phyloP scores from a whole-genome alignment of 139 green algal species.

The Ettlia oleoabundans region DNA sequence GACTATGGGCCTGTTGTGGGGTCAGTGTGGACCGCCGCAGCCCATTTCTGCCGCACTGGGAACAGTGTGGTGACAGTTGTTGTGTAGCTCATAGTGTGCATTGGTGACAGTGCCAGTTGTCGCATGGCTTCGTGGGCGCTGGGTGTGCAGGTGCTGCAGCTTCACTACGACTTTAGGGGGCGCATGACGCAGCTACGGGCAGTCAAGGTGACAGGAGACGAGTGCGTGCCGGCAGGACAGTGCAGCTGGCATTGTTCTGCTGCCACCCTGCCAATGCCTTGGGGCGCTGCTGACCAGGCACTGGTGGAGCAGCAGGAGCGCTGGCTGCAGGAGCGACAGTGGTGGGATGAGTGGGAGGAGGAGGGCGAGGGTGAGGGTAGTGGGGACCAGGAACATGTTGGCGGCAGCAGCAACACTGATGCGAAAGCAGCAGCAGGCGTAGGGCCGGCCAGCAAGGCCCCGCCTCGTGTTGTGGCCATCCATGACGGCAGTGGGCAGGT shows the following conservation, averaged over 20 bases:
- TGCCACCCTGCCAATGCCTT: not conserved
- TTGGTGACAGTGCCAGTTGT: no score
- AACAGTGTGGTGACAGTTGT: no score
- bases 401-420: not conserved
- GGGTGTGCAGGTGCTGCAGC: slow-evolving; percentile 31
- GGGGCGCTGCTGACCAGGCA: not conserved
- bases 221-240: slow-evolving; percentile 1
- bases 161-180: slow-evolving; percentile 47
- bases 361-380: not conserved
- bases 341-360: not conserved
- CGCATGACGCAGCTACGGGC: not conserved
- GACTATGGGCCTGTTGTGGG: no score
- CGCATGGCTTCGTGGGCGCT: no score
- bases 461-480: slow-evolving; percentile 24
- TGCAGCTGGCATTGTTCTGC: not conserved
- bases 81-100: no score
- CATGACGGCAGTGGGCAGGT: slow-evolving; percentile 32
- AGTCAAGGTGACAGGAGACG: slow-evolving; percentile 7
- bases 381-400: not conserved
- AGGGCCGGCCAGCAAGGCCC: not conserved
- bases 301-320: slow-evolving; percentile 28
- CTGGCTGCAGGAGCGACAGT: slow-evolving; percentile 10
- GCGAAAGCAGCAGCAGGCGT: not conserved
- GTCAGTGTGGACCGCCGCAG: no score
- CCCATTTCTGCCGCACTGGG: no score